Base-by-base conservation (phyloP, 441 rosid species). In the Aleurites moluccanus region DNA sequence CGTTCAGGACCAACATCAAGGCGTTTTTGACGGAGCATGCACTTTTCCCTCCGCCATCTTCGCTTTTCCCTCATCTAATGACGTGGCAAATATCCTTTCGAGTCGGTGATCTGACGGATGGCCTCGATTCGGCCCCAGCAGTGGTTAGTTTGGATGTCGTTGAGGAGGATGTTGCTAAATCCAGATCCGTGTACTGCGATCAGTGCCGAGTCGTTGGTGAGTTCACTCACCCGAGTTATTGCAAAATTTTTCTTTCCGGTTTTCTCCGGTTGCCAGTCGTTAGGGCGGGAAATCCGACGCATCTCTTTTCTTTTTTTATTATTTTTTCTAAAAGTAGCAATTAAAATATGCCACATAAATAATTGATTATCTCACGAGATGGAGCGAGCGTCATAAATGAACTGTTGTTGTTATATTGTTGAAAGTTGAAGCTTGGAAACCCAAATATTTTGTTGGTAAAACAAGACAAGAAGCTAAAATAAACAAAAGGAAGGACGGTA, bases 201-300 rank as follows among this genome's bases (percentile, higher is more conserved):
- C 92, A 90, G 83, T 90, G 94, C 90, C 91, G 94, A 74, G 94
- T 90, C 49, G 90, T 86, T 35, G 94, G 94, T 90, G 86, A 88
- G 94, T 87, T 75, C 62, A 61, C 79, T 73, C 86, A 75, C 69
- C 64, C 73, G 49, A 64, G 49, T 64, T 3, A n/a, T 20, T 61
- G 15, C 27, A 66, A 56, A 14, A 30, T 5, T 60, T 61, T 30
- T 47, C 66, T 47, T 35, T 63, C 30, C 62, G 61, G 47, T 73
- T 70, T 38, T n/a, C 25, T 49, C 72, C 77, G 78, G 79, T 83
- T 50, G 71, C 79, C 81, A 62, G 80, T 75, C 33, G 40, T 68
- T 45, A 21, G 45, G 82, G 80, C 82, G 79, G 84, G 83, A 71
- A 77, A 63, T 49, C 67, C 68, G n/a, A 61, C 52, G 15, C n/a